These are phyloP conservation scores for Gamarada debralockiae DNA, from an alignment of 495 filamentous ascomycete species.

Conservation along the genomic window DNA sequence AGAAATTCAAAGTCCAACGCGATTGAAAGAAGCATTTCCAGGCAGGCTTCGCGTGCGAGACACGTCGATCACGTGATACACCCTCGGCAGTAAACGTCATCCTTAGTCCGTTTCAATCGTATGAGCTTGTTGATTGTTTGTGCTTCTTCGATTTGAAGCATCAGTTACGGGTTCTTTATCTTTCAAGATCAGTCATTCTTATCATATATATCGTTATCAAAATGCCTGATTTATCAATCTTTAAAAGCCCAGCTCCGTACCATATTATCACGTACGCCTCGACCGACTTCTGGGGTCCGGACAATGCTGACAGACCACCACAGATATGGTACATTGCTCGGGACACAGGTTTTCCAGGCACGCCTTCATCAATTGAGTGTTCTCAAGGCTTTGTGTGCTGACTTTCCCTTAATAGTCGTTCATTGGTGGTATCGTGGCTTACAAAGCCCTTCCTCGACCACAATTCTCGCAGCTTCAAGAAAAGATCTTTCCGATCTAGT, in stretches of 20 bases:
- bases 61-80: conserved; percentile 1
- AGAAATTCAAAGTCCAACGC: not conserved
- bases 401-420: not conserved
- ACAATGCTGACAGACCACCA: conserved; percentile 10
- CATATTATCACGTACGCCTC: conserved; percentile 68
- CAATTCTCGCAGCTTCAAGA: conserved; percentile 78
- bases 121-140: no score
- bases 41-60: not conserved
- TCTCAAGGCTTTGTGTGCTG: not conserved
- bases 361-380: conserved; percentile 10
- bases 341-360: conserved; percentile 77
- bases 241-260: conserved; percentile 65
- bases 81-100: not conserved
- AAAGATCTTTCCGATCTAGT: conserved; percentile 70
- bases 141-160: no score
- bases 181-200: no score
- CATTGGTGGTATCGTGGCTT: conserved; percentile 70
- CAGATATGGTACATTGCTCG: conserved; percentile 78
- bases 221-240: conserved; percentile 41
- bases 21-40: not conserved
- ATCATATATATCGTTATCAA: not conserved
- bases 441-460: conserved; percentile 66
- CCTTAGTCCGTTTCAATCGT: not conserved
- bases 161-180: no score
- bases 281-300: not conserved